Evolutionary conservation across 805 yeast genomes (phyloP), one percentile per base, ranked within the genome.

Genomic region (Nakazawaea holstii): DNA sequence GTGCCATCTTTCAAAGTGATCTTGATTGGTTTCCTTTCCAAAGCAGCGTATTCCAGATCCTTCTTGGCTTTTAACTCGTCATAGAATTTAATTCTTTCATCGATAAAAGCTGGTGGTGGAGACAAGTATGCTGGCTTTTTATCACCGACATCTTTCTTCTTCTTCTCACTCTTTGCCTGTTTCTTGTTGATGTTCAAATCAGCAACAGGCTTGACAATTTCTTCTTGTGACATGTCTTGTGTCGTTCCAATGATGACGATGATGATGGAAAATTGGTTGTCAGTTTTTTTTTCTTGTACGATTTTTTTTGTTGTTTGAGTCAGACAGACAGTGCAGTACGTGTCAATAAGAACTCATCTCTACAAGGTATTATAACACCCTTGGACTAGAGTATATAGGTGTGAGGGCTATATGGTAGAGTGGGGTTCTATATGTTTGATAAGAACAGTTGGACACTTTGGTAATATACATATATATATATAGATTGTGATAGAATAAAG

Each of bases 1-100:
- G 87, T 67, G 45, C 97, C 98, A 58, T 92, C 97, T 63, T 85
- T 87, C 66, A 92, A 74, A 45, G 95, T 86, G 64, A 94, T 77
- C 55, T 77, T 78, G 65, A 94, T 82, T 40, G 88, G 76, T 26
- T 46, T 52, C 52, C 79, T 68, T 51, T 72, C 79, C 72, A 77
- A 75, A 24, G 77, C 66, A 17, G 90, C 87, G 44, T 84, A 69
- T 53, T 77, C 80, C 5, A 79, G 91, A 59, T 88, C 90, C 64
- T 85, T 80, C 69, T 83, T 79, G 48, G 79, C 80, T 72, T 86
- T 85, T 55, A 94, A 74, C 64, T 84, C 76, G 49, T 89, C 95
- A 61, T 91, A 94, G 53, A 91, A 64, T 59, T 76, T 69, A 62
- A 85, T 73, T 69, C 99, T 84, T 53, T 83, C 79, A 35, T 83